Evolutionary conservation across 208 protist genomes (phyloP), one percentile per base, ranked within the genome.

Genomic region (Borovskyia barvae): DNA sequence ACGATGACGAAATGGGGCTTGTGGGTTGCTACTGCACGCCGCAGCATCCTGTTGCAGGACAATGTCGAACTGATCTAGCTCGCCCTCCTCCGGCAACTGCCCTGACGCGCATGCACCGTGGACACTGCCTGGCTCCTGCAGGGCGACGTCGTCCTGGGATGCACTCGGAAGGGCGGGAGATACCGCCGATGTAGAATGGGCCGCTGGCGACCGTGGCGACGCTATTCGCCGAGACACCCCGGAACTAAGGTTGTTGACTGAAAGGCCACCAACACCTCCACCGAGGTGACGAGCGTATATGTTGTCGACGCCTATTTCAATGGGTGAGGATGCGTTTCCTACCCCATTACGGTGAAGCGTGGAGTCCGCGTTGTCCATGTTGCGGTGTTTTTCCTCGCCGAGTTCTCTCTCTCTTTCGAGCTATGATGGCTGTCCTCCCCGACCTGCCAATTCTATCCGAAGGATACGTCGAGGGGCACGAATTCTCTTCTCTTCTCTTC

Each of bases 11-110:
- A 63, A 45, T 6, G 56, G 43, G 7, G 11, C 56, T 25, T 39
- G 45, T 22, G 63, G 14, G 26, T 25, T 68, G 12, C 35, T 20
- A 54, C 49, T 77, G 52, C 30, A 47, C 24, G 72, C 66, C 2
- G 37, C 57, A 1, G 74, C 52, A 37, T 85, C 74, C 22, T 71
- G 64, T 65, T 87, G 76, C 5, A 87, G 73, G 29, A 82, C 80
- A 28, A 87, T 81, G 28, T 87, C 80, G 41, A 87, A 87, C 65
- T 84, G 81, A 51, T 87, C 80, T 20, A 87, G 48, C 41, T 86
- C 75, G 35, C 64, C 59, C 19, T 70, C 66, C 15, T 61, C 64
- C 17, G 62, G 53, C 22, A 33, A 32, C 29, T 41, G 37, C n/a
- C 42, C 37, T 9, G 46, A n/a, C 8, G 32, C 47, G 14, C 42